Base-by-base conservation (phyloP, 768 basidiomycete genomes). In the Pisolithus tinctorius region DNA sequence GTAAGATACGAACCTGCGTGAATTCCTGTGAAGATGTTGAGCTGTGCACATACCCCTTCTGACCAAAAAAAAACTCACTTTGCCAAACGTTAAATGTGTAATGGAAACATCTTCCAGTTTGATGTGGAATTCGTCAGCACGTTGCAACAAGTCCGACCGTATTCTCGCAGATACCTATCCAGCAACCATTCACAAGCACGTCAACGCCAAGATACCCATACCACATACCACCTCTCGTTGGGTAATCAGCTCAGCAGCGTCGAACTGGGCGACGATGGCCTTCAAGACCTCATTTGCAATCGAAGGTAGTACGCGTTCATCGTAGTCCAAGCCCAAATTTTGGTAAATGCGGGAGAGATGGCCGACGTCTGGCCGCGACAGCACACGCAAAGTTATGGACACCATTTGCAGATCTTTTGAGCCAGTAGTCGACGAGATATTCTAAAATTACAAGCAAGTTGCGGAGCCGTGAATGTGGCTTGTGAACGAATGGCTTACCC, bases 331-430 rank as follows among this genome's bases (percentile, higher is more conserved):
- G 42, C 96, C 96, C 51, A 99, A 78, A 60, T 79, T 85, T 71
- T 96, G 92, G 74, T 99, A 99, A 65, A 99, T 95, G 72, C 83
- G 90, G 17, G 95, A 65, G 26, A 99, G 77, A 67, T 95, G 90
- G 29, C 79, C 72, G 34, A 86, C 81, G 71, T 98, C 93, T 16
- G 96, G 96, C 47, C 94, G 77, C 23, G 93, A 96, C 58, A 99
- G 81, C 34, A 99, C 95, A 51, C 96, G 88, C 47, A 98, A 80
- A 0, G 95, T 98, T 49, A 99, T 85, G 31, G 94, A 89, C 50
- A 99, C 91, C 93, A 97, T 98, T 71, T 98, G 95, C 71, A 99
- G 73, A 67, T 99, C 93, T 67, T 98, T 98, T 9, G 94, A 97
- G 31, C 96, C 96, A 23, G 96, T 98, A 2, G 90, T 96, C 2